phyloP scores from a whole-genome alignment of 2,329 filamentous ascomycete species.

The Neofusicoccum ribis region DNA sequence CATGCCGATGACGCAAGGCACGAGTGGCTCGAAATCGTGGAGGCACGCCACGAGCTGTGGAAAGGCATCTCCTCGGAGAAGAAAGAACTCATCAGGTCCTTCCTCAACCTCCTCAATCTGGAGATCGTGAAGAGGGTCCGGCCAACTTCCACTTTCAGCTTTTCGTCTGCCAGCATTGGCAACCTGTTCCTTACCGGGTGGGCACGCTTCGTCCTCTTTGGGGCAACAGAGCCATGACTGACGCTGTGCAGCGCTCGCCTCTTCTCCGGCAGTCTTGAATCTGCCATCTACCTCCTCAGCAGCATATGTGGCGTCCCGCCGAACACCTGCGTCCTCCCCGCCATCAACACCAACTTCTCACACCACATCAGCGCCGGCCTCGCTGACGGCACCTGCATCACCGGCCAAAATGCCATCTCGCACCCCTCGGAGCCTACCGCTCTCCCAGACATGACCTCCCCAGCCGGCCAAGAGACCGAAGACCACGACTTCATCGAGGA shows the following conservation, averaged over 20 bases:
- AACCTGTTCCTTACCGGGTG: constrained; percentile 54
- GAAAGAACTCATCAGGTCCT: constrained; percentile 53
- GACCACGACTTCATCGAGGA: constrained; percentile 71
- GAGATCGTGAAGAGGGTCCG: constrained; percentile 51
- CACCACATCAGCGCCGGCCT: constrained; percentile 90
- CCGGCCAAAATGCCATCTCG: constrained; percentile 89
- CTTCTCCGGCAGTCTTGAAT: constrained; percentile 90
- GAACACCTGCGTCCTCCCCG: constrained; percentile 77
- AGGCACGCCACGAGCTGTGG: constrained; percentile 79
- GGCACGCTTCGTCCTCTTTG: constrained; percentile 24
- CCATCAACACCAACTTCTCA: constrained; percentile 92
- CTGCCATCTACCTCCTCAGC: constrained; percentile 84
- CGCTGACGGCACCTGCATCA: constrained; percentile 73
- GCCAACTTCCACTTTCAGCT: constrained; percentile 51
- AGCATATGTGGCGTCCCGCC: constrained; percentile 82
- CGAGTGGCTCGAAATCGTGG: constrained; percentile 89
- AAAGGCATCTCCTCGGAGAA: constrained; percentile 50
- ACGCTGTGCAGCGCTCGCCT: constrained; percentile 60
- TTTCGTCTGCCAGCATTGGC: constrained; percentile 51
- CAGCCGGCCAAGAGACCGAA: constrained; percentile 38
- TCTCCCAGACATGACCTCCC: constrained; percentile 28
- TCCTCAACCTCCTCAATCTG: constrained; percentile 51
- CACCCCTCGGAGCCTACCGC: constrained; percentile 71
- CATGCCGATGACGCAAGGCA: constrained; percentile 61
- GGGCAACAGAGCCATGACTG: constrained; percentile 59